Conservation (phyloP, 2,329 filamentous ascomycete genomes). For the Ophiostoma angusticollis region DNA sequence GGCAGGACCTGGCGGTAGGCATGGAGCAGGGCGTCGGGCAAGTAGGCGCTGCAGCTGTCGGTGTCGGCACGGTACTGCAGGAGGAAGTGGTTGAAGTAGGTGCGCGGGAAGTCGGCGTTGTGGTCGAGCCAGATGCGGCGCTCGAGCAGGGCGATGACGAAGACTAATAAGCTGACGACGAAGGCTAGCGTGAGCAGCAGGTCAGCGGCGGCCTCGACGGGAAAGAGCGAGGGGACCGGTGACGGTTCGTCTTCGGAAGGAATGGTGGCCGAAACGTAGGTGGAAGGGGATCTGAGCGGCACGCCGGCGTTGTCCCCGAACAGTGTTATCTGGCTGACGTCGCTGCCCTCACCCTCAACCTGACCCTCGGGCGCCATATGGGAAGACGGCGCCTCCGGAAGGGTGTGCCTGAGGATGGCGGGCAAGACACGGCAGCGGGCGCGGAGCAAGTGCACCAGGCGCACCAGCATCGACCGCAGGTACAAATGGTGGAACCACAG, state of each 20-base stretch:
- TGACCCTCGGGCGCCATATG: no score
- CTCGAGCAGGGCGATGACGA: conserved; percentile 2
- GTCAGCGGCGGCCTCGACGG: conserved; percentile 7
- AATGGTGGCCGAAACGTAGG: no score
- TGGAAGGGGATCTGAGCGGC: no score
- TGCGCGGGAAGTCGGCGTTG: conserved; percentile 7
- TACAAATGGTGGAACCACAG: neutral
- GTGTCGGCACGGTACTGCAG: conserved; percentile 1
- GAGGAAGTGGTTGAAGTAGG: conserved; percentile 7
- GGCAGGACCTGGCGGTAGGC: neutral
- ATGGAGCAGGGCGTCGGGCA: neutral
- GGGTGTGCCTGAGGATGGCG: no score
- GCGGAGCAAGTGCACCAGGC: neutral
- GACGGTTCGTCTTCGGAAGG: no score
- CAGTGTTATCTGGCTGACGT: no score
- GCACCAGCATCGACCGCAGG: neutral
- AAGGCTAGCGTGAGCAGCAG: neutral
- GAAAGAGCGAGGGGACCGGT: neutral
- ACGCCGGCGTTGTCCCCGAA: no score
- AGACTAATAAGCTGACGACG: neutral
- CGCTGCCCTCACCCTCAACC: no score
- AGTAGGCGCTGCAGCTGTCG: neutral
- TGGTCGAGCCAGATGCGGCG: conserved; percentile 10
- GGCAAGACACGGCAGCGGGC: no score
- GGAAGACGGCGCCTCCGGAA: no score